Conservation (phyloP, 805 yeast genomes). For the Candida corydali region DNA sequence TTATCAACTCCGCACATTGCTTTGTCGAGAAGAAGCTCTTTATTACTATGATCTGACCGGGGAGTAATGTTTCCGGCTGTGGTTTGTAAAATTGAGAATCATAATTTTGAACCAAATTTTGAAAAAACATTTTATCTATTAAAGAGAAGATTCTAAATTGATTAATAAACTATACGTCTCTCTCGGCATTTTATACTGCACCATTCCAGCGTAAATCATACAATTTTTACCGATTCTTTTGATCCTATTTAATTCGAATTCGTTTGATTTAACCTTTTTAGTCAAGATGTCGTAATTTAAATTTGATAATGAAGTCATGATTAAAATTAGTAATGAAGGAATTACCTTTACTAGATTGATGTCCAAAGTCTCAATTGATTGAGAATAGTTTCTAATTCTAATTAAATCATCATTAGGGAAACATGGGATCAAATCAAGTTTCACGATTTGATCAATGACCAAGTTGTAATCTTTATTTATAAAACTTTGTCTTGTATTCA, state of each 20-base stretch:
- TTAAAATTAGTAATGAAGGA: conserved; percentile 74
- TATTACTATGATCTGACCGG: conserved; percentile 38
- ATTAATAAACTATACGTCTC: conserved; percentile 73
- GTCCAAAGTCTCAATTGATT: conserved; percentile 53
- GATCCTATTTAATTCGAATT: conserved; percentile 51
- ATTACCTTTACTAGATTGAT: conserved; percentile 73
- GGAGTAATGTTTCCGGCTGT: conserved; percentile 18
- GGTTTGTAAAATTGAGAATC: too few relatives aligned
- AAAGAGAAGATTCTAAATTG: conserved; percentile 51
- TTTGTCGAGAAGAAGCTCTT: conserved; percentile 33
- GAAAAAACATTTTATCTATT: conserved; percentile 13
- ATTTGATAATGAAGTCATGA: conserved; percentile 73
- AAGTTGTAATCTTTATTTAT: conserved; percentile 55
- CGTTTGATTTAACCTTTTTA: conserved; percentile 42
- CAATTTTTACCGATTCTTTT: conserved; percentile 71
- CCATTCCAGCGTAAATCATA: conserved; percentile 93
- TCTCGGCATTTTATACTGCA: conserved; percentile 86
- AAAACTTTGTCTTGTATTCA: conserved; percentile 60
- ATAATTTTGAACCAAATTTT: too few relatives aligned
- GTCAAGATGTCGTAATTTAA: conserved; percentile 43
- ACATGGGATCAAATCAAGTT: conserved; percentile 65
- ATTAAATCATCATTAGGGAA: conserved; percentile 43
- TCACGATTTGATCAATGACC: conserved; percentile 52
- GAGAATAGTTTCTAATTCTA: conserved; percentile 62
- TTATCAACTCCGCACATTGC: conserved; percentile 38